Evolutionary conservation across 2,329 filamentous ascomycete genomes (phyloP), one percentile per base, ranked within the genome.

Genomic region (Fusarium nelsonii): DNA sequence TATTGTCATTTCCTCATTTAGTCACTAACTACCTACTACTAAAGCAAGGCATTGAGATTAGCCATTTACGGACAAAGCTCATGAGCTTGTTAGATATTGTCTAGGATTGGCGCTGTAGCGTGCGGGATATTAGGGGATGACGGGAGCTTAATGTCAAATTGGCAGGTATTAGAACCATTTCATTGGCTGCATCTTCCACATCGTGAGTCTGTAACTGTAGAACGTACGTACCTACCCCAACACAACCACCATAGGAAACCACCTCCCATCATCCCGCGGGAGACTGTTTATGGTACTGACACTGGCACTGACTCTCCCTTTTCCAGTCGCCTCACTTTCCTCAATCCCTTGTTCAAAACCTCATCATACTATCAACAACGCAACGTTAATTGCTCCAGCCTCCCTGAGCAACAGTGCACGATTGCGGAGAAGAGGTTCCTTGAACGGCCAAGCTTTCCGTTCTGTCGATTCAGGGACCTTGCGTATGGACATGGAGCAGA

Each of bases 351-450:
- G 23, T 33, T 44, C 23, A 32, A 41, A 8, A 45, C 14, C 37
- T 49, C 43, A 55, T 51, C 61, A 34, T 44, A 50, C 57, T 39
- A 48, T 51, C 57, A 63, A 43, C 41, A 55, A 39, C 36, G 30
- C 41, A 55, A 39, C 36, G 30, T 11, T 30, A 4, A 45, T 54
- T 56, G 45, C 50, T 55, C 55, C 62, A 10, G 6, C 8, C 51
- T 23, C 23, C 48, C 67, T 70, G 68, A 53, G 67, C 54, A 41
- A 68, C 45, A 67, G 59, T 62, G 60, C 66, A 66, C 61, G 55
- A 60, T 65, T 71, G 63, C 44, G 59, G 68, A 67, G 64, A 56
- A 37, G 14, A 49, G 32, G 18, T 50, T 34, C 18, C 33, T 37
- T 68, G 41, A 32, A 26, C 54, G 52, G 36, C 51, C 45, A 68